phyloP scores from a whole-genome alignment of 2,329 filamentous ascomycete species.

The Calonectria leucothoes region DNA sequence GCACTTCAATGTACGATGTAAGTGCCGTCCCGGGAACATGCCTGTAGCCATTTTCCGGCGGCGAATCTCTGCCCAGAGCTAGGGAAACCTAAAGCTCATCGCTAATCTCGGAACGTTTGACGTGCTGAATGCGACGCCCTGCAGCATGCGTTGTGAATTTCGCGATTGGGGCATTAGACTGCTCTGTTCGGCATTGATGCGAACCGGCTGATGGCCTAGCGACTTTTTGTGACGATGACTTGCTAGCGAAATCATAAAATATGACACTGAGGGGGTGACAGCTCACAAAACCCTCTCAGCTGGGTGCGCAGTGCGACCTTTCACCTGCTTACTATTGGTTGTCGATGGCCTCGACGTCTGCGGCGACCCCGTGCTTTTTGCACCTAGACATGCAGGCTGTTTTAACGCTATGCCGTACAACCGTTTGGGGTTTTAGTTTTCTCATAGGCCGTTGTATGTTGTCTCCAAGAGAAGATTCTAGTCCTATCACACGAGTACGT shows the following conservation, averaged over 20 bases:
- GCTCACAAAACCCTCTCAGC: constrained; percentile 8
- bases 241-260: background rate
- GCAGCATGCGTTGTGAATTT: background rate
- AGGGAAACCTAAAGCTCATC: background rate
- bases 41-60: background rate
- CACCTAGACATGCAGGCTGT: constrained; percentile 4
- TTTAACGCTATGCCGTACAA: constrained; percentile 1
- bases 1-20: background rate
- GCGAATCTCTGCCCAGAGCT: background rate
- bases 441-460: background rate
- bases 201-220: background rate
- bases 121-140: constrained; percentile 15
- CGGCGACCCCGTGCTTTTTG: constrained; percentile 4
- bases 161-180: background rate
- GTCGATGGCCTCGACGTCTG: background rate
- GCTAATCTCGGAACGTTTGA: constrained; percentile 20
- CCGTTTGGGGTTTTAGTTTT: background rate
- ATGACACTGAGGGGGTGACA: constrained; percentile 9
- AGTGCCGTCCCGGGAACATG: background rate
- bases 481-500: background rate
- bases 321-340: background rate
- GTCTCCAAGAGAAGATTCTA: background rate
- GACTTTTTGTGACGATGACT: background rate
- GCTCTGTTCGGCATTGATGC: background rate
- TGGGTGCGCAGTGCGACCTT: constrained; percentile 7